These are phyloP conservation scores for Tolypocladium nubicola DNA, from an alignment of 2,329 filamentous ascomycete species.

Conservation along the genomic window DNA sequence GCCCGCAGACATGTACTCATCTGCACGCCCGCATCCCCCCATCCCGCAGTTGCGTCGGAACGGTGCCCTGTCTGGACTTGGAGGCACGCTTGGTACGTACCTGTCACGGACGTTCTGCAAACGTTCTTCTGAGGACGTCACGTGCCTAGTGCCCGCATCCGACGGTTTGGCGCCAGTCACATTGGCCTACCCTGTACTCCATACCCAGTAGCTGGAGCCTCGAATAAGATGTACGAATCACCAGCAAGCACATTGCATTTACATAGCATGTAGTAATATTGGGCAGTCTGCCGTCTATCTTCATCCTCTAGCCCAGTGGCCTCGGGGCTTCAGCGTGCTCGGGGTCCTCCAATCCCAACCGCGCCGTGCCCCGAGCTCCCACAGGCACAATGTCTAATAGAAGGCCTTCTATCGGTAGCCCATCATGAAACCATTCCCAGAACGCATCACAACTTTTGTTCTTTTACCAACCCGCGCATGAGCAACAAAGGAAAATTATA, in stretches of 20 bases:
- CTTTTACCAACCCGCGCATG: constrained; percentile 20
- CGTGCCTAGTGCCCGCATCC: neutral
- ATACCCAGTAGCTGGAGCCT: too few species aligned
- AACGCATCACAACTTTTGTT: constrained; percentile 24
- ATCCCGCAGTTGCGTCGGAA: neutral
- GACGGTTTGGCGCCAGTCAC: neutral
- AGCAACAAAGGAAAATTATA: constrained; percentile 24
- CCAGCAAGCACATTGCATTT: neutral
- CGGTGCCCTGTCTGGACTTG: neutral
- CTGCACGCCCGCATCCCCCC: too few species aligned
- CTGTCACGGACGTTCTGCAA: too few species aligned
- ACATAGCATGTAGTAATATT: neutral
- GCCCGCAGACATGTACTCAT: too few species aligned
- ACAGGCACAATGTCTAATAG: constrained; percentile 14
- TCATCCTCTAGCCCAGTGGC: constrained; percentile 13
- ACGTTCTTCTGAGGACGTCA: neutral
- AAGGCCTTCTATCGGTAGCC: constrained; percentile 21
- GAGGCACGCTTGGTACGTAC: neutral
- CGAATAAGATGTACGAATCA: neutral
- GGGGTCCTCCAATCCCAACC: constrained; percentile 23
- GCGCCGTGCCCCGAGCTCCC: neutral
- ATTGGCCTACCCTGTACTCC: neutral
- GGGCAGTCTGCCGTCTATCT: constrained; percentile 1
- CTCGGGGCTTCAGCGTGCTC: constrained; percentile 10
- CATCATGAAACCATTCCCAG: constrained; percentile 23